These are phyloP conservation scores for Leccinellum luteum DNA, from an alignment of 768 basidiomycete genomes.

Conservation along the genomic window DNA sequence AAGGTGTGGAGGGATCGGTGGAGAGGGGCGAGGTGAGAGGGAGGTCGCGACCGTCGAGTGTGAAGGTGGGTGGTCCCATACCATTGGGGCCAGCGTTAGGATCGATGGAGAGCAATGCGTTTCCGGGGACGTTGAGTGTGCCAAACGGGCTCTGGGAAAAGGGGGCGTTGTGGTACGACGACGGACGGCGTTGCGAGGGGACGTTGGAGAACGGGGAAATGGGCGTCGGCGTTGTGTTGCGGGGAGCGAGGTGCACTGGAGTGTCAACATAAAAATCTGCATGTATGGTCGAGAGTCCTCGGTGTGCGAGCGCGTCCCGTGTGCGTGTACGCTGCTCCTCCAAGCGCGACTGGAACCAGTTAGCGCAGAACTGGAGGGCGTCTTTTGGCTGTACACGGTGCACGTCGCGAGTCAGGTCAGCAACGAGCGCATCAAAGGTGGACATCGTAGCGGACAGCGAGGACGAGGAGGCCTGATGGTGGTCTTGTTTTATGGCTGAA, in stretches of 20 bases:
- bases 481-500: conserved; percentile 9
- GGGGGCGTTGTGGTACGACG: conserved; percentile 43
- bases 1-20: conserved; percentile 42
- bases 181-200: conserved; percentile 48
- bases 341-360: conserved; percentile 89
- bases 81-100: conserved; percentile 26
- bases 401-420: conserved; percentile 83
- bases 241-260: conserved; percentile 35
- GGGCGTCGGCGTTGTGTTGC: conserved; percentile 36
- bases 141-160: conserved; percentile 72
- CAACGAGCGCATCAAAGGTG: conserved; percentile 79
- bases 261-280: conserved; percentile 58
- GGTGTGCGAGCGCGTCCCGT: conserved; percentile 56
- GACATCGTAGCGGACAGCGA: conserved; percentile 40
- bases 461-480: not conserved
- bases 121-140: conserved; percentile 76
- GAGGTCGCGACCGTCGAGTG: conserved; percentile 55
- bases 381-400: conserved; percentile 87
- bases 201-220: conserved; percentile 59
- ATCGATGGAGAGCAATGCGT: conserved; percentile 64
- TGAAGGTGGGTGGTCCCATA: conserved; percentile 52
- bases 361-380: conserved; percentile 87
- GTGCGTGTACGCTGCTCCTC: conserved; percentile 80
- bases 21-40: conserved; percentile 62
- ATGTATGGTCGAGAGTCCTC: conserved; percentile 45